Base-by-base conservation (phyloP, 352 stramenopile species). In the Pseudoperonospora humuli region DNA sequence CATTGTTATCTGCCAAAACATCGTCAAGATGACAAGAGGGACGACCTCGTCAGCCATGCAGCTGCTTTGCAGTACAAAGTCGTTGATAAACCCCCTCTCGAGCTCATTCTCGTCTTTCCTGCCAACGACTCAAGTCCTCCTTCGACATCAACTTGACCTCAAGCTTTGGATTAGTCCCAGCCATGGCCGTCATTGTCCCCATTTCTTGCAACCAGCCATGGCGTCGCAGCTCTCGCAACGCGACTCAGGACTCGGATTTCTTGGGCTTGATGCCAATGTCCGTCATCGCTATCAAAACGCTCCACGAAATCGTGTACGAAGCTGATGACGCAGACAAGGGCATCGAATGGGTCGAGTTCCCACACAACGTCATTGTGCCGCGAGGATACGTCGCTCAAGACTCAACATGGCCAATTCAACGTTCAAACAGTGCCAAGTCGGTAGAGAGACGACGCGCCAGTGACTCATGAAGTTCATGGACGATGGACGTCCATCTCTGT, bases 121-220 rank as follows among this genome's bases (percentile, higher is more conserved):
- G n/a, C n/a, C n/a, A n/a, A n/a, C n/a, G n/a, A n/a, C n/a, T n/a
- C n/a, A n/a, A n/a, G n/a, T 25, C 23, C 7, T 7, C 23, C 23
- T 25, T 3, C 23, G 23, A 7, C 23, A 25, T 7, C 3, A 25
- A 25, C 23, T 25, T 7, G 23, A 25, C 3, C 23, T 26, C 3
- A 26, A 26, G 23, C 23, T 26, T 26, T 26, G 4, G 7, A 26
- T 7, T 26, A 7, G 10, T 32, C 13, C 14, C 40, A 18, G 20
- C 15, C 10, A 82, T 82, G 70, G 67, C 70, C 24, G 68, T 65
- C 20, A 61, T 82, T 44, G 70, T 82, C 45, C 67, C 67, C 9
- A 64, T 82, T 27, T 82, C 67, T 5, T 71, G 75, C 64, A 75
- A 53, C 32, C 60, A 70, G 35, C 62, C 58, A 21, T 77, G 67